These are phyloP conservation scores for Rhodotorula kratochvilovae DNA, from an alignment of 768 basidiomycete species.

Conservation along the genomic window DNA sequence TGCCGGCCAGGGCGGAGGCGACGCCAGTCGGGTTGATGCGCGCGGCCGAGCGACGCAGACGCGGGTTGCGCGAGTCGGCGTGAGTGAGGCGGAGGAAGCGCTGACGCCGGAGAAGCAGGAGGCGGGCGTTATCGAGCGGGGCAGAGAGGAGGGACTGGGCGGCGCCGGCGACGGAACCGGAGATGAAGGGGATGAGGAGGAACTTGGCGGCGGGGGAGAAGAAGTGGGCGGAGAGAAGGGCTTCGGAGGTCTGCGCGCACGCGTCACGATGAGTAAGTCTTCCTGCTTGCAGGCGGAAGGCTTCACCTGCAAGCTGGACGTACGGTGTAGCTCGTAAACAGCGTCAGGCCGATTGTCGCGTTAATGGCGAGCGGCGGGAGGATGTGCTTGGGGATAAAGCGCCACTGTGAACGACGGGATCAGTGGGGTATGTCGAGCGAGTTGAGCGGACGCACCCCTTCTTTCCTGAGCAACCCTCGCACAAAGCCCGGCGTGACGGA, in stretches of 20 bases:
- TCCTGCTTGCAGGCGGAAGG: no score
- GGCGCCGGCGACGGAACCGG: slow-evolving; percentile 40
- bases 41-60: background rate
- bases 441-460: slow-evolving; percentile 12
- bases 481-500: slow-evolving; percentile 24
- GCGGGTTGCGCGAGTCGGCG: slow-evolving; percentile 4
- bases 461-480: slow-evolving; percentile 20
- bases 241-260: slow-evolving; percentile 1
- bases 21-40: background rate
- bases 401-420: slow-evolving; percentile 20
- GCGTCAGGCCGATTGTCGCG: slow-evolving; percentile 38
- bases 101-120: slow-evolving; percentile 36
- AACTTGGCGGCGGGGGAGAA: slow-evolving; percentile 4
- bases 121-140: slow-evolving; percentile 42
- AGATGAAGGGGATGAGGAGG: slow-evolving; percentile 37
- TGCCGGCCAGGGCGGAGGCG: background rate
- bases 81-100: slow-evolving; percentile 18
- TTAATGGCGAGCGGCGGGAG: slow-evolving; percentile 39
- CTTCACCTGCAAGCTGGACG: no score
- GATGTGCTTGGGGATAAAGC: slow-evolving; percentile 33
- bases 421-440: no score
- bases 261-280: no score
- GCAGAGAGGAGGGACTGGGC: slow-evolving; percentile 41
- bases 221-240: background rate
- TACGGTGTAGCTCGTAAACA: slow-evolving; percentile 38